Base-by-base conservation (phyloP, 2,329 filamentous ascomycete species). In the Penicillium sp. region DNA sequence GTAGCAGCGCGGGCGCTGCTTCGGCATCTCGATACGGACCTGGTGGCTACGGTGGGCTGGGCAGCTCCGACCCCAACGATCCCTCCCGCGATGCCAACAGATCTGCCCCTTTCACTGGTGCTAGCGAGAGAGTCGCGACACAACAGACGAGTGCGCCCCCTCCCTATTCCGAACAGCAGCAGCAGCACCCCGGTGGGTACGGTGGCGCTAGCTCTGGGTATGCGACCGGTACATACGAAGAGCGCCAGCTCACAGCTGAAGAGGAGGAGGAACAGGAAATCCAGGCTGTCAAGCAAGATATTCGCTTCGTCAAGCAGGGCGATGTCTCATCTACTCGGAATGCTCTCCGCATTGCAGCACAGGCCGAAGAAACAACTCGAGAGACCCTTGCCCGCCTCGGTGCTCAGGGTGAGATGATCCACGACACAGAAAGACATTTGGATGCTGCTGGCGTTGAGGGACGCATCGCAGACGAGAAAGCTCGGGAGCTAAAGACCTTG, bases 341-440 rank as follows among this genome's bases (percentile, higher is more conserved):
- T 72, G 88, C 90, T 15, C 81, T 91, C 48, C 84, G 86, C 8
- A 85, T 89, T 58, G 89, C 89, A 30, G 84, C 88, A 52, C 85
- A 91, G 76, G 86, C 88, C 9, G 86, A 92, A 70, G 88, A 91
- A 68, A 89, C 86, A 44, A 91, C 90, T 50, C 85, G 88, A 26
- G 85, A 87, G 55, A 93, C 91, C 0, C 83, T 94, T 44, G 89
- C 87, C 45, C 85, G 90, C 60, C 85, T 96, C 13, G 91, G 89
- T 57, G 87, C 85, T 15, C 93, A 97, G 76, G 90, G 90, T 62
- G 92, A 96, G 73, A 85, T 90, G 17, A 85, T 96, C 59, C 87
- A 93, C 74, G 92, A 93, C 72, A 91, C 90, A 0, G 91, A 96
- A 76, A 87, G 87, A 76, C 92, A 94, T 70, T 84, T 97, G 61